Percentiles rank a stretch among this genome's conserved stretches.
Conservation (phyloP, 1,139 yeast species). For the Zygosaccharomyces sapae region DNA sequence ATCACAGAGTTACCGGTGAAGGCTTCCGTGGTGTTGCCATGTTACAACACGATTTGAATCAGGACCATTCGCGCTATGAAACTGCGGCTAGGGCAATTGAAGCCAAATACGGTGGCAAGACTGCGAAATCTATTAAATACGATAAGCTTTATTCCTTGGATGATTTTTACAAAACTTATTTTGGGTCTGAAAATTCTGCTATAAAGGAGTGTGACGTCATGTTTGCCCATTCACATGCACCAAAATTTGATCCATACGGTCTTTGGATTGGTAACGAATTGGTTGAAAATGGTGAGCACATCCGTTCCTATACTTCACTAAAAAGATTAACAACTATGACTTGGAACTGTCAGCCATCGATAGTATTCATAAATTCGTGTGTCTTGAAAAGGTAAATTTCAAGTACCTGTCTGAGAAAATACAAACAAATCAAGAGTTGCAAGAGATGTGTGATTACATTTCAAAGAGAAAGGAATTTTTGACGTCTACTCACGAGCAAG, state of each 20-base stretch:
- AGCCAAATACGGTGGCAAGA: constrained; percentile 10
- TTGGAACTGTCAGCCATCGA: constrained; percentile 34
- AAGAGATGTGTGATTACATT: constrained; percentile 24
- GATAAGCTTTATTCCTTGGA: constrained; percentile 27
- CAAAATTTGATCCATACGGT: constrained; percentile 32
- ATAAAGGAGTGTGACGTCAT: constrained; percentile 25
- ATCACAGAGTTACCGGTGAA: constrained; percentile 20
- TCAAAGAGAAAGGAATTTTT: constrained; percentile 17
- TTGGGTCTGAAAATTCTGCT: constrained; percentile 15
- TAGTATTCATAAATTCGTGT: constrained; percentile 26
- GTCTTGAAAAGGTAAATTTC: constrained; percentile 24
- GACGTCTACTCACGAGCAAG: constrained; percentile 14
- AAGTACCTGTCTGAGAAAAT: constrained; percentile 26
- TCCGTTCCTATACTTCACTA: constrained; percentile 30
- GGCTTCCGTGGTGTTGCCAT: constrained; percentile 35
- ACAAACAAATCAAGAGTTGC: constrained; percentile 13
- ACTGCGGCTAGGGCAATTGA: constrained; percentile 21
- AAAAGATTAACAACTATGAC: constrained; percentile 29
- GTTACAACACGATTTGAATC: constrained; percentile 33
- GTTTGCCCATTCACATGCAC: constrained; percentile 36
- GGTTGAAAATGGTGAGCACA: constrained; percentile 28
- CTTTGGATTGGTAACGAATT: constrained; percentile 27
- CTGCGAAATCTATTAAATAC: constrained; percentile 10
- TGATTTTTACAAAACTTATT: constrained; percentile 26
- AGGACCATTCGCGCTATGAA: constrained; percentile 28